Conservation (phyloP, 129 eudicot species). For the Artemisia annua region DNA sequence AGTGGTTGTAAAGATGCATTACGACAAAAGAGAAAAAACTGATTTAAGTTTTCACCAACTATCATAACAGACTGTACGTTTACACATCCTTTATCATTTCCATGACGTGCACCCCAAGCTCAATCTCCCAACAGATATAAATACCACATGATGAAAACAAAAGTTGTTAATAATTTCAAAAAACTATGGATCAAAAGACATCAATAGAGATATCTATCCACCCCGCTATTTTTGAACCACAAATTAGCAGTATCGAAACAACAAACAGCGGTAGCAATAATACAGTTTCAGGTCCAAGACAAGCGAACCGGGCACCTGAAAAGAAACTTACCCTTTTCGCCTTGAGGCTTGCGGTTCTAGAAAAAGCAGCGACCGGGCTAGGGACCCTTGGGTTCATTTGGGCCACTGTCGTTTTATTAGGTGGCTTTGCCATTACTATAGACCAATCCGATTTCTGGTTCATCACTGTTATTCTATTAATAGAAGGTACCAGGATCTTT, state of each 20-base stretch:
- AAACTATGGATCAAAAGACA: conserved; percentile 45
- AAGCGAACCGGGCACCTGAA: conserved; percentile 58
- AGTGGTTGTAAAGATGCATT: too few relatives aligned
- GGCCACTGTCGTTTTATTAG: conserved; percentile 90
- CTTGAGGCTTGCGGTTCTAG: conserved; percentile 79
- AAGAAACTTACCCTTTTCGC: conserved; percentile 82
- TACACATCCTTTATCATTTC: conserved; percentile 20
- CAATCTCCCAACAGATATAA: conserved; percentile 21
- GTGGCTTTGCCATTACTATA: conserved; percentile 86
- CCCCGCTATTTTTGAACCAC: conserved; percentile 61
- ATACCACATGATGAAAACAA: conserved; percentile 1
- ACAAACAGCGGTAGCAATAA: conserved; percentile 46
- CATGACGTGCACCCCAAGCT: conserved; percentile 54
- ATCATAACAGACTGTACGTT: neutral
- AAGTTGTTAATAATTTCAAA: neutral
- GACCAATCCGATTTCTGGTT: conserved; percentile 83
- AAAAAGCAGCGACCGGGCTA: conserved; percentile 80
- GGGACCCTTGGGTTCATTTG: conserved; percentile 94
- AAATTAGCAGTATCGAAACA: conserved; percentile 42
- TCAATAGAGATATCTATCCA: conserved; percentile 46
- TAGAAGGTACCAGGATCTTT: conserved; percentile 82
- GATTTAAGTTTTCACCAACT: neutral
- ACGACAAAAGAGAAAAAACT: too few relatives aligned
- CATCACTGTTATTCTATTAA: conserved; percentile 66
- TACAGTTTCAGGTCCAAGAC: conserved; percentile 26